phyloP scores from a whole-genome alignment of 1,139 yeast genomes.

The Pneumocystis sp. region DNA sequence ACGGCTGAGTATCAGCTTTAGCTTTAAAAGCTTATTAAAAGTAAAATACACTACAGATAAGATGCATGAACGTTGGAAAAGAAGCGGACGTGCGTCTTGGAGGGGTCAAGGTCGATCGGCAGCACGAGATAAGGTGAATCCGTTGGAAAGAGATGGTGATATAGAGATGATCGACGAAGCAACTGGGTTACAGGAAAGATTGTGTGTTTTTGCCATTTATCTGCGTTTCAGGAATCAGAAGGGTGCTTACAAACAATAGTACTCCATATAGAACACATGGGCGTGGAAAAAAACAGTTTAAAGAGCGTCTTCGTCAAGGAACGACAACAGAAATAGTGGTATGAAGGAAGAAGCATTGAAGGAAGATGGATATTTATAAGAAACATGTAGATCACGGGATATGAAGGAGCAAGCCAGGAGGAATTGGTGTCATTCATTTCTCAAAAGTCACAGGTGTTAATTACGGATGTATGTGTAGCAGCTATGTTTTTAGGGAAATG shows the following conservation, averaged over 20 bases:
- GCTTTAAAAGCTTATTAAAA: background rate
- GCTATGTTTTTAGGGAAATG: background rate
- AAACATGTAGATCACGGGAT: conserved; percentile 4
- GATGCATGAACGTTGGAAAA: background rate
- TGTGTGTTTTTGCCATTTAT: conserved; percentile 2
- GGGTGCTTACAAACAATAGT: background rate
- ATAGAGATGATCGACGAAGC: conserved; percentile 8
- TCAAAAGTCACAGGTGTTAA: conserved; percentile 1
- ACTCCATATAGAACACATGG: conserved; percentile 7
- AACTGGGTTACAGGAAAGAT: conserved; percentile 3
- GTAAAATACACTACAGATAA: background rate
- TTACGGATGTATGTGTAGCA: conserved; percentile 2
- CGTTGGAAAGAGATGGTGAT: conserved; percentile 9
- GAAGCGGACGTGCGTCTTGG: background rate
- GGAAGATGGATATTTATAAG: background rate
- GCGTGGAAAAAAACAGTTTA: conserved; percentile 4
- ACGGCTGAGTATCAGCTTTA: background rate
- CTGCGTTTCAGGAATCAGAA: background rate
- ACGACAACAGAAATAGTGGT: conserved; percentile 3
- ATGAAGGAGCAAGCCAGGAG: conserved; percentile 8
- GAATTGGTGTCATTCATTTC: conserved; percentile 8
- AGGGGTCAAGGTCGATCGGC: conserved; percentile 8
- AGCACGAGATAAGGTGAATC: background rate
- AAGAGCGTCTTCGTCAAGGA: conserved; percentile 1
- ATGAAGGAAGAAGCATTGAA: background rate